These are phyloP conservation scores for Pistacia integerrima DNA, from an alignment of 345 rosid genomes.

Conservation along the genomic window DNA sequence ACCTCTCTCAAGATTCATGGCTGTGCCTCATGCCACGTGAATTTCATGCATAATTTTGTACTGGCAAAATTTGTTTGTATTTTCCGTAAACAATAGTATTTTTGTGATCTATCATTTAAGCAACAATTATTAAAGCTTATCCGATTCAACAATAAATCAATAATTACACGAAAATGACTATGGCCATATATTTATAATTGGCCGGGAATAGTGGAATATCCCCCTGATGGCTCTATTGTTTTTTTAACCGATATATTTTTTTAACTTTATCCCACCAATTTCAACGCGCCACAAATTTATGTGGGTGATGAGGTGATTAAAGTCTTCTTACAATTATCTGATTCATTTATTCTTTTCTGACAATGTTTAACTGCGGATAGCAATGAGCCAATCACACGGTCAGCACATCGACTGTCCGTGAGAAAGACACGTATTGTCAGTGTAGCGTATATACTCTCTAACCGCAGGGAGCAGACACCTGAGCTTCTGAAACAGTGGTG, in stretches of 20 bases:
- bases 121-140: background rate
- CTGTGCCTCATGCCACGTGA: slow-evolving; percentile 19
- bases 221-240: background rate
- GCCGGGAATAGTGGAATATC: background rate
- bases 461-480: background rate
- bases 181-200: background rate
- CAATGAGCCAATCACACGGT: slow-evolving; percentile 5
- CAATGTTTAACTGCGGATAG: background rate
- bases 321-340: background rate
- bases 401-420: background rate
- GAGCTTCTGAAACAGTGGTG: slow-evolving; percentile 10
- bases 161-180: background rate
- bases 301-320: background rate
- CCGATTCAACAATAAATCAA: background rate
- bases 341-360: background rate
- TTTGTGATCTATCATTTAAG: background rate
- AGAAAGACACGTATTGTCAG: background rate
- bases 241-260: background rate
- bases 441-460: background rate
- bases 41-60: background rate
- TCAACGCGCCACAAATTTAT: background rate
- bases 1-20: slow-evolving; percentile 16
- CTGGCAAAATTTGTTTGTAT: background rate
- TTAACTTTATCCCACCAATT: background rate
- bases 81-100: background rate